Percentiles rank a stretch among this genome's conserved stretches.
These are phyloP conservation scores for Lobosporangium transversale DNA, from an alignment of 192 early-diverging fungal species.

Conservation along the genomic window DNA sequence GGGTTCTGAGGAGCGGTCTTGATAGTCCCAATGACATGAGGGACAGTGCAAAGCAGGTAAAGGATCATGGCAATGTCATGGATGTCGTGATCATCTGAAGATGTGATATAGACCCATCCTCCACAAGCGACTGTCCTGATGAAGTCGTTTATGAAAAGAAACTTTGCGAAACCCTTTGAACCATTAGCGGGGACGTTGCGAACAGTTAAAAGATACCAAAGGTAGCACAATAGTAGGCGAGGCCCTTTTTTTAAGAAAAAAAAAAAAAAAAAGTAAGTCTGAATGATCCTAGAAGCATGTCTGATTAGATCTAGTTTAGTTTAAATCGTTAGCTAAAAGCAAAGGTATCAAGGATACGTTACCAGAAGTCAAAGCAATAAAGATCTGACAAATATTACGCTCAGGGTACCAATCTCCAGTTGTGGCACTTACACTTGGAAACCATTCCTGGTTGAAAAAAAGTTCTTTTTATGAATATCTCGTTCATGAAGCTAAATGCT, in stretches of 20 bases:
- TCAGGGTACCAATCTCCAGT: slow-evolving; percentile 86
- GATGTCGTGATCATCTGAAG: slow-evolving; percentile 79
- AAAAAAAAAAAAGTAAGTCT: background rate
- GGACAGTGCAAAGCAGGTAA: slow-evolving; percentile 80
- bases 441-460: slow-evolving; percentile 83
- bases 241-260: slow-evolving; percentile 44
- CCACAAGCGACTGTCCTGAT: slow-evolving; percentile 81
- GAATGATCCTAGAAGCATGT: too few relatives aligned
- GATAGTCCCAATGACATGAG: slow-evolving; percentile 75
- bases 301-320: too few relatives aligned
- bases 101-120: slow-evolving; percentile 87
- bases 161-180: slow-evolving; percentile 55
- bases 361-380: slow-evolving; percentile 79
- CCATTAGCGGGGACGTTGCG: slow-evolving; percentile 47
- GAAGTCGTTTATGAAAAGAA: slow-evolving; percentile 50
- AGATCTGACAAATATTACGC: slow-evolving; percentile 78
- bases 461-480: too few relatives aligned
- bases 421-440: slow-evolving; percentile 83
- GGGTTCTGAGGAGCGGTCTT: slow-evolving; percentile 58
- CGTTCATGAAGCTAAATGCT: too few relatives aligned
- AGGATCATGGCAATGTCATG: slow-evolving; percentile 86
- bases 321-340: too few relatives aligned
- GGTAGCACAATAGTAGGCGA: slow-evolving; percentile 59
- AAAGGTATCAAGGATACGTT: too few relatives aligned
- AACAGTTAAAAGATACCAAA: slow-evolving; percentile 47